These are phyloP conservation scores for Torulaspora pretoriensis DNA, from an alignment of 1,139 yeast genomes.

Conservation along the genomic window DNA sequence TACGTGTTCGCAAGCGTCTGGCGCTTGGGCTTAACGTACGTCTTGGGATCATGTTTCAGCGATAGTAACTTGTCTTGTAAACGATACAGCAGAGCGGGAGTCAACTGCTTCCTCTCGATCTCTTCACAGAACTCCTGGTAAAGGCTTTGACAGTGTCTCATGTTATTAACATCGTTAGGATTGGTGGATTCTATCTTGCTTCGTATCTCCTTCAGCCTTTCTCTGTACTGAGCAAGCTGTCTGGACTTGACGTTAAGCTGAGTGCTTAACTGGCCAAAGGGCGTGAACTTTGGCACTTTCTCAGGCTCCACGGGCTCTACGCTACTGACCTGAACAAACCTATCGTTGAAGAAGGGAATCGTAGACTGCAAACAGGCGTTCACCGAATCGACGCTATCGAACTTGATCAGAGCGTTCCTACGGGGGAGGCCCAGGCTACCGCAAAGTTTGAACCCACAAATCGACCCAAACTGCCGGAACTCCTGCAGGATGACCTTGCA, in stretches of 20 bases:
- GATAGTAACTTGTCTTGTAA: constrained; percentile 2
- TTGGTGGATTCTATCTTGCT: constrained; percentile 2
- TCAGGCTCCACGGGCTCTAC: constrained; percentile 1
- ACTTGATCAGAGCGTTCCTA: constrained; percentile 10
- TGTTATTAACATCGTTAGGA: constrained; percentile 1
- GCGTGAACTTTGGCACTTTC: not conserved
- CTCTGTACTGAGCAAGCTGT: constrained; percentile 2
- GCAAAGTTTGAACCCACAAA: constrained; percentile 5
- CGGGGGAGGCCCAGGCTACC: constrained; percentile 4
- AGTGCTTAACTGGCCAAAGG: constrained; percentile 4
- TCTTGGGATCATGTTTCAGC: constrained; percentile 4
- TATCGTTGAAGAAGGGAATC: constrained; percentile 11
- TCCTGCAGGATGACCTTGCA: constrained; percentile 2
- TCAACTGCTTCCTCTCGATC: constrained; percentile 5
- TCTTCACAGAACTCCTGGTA: constrained; percentile 3
- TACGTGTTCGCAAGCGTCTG: not conserved
- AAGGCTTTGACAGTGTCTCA: constrained; percentile 1
- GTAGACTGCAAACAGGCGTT: constrained; percentile 11
- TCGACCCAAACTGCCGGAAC: constrained; percentile 12
- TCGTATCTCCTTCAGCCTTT: constrained; percentile 2
- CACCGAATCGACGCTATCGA: constrained; percentile 5
- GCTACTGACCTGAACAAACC: constrained; percentile 11
- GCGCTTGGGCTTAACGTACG: constrained; percentile 3
- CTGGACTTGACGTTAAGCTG: constrained; percentile 7
- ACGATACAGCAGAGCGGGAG: constrained; percentile 4